These are phyloP conservation scores for Botryosphaeria dothidea DNA, from an alignment of 2,329 filamentous ascomycete species.

Conservation along the genomic window DNA sequence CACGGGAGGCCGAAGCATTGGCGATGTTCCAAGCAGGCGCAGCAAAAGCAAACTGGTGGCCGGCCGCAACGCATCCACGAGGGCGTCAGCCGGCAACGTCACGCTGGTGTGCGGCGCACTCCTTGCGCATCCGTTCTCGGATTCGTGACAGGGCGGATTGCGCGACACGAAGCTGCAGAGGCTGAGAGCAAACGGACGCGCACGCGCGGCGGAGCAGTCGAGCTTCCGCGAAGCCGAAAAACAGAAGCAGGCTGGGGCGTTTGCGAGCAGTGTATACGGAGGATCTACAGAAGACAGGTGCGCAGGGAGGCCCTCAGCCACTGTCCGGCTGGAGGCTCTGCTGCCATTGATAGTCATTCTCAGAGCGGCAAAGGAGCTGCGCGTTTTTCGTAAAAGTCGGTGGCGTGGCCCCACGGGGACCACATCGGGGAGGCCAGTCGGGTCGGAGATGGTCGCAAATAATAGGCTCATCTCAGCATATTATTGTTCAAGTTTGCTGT, in stretches of 20 bases:
- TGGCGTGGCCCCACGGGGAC: conserved; percentile 12
- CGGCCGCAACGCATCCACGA: not conserved
- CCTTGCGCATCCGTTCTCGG: not conserved
- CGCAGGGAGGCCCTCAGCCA: not conserved
- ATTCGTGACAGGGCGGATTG: not conserved
- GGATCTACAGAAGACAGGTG: not conserved
- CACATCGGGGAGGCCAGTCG: not conserved
- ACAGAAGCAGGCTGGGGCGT: too few relatives aligned
- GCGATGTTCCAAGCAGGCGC: not conserved
- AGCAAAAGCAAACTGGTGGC: conserved; percentile 9
- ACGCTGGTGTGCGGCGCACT: not conserved
- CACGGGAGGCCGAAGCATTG: conserved; percentile 12
- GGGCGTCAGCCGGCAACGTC: conserved; percentile 12
- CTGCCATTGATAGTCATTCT: not conserved
- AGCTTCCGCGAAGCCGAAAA: too few relatives aligned
- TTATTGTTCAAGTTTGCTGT: not conserved
- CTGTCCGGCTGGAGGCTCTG: not conserved
- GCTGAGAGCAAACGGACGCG: not conserved
- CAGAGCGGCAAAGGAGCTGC: not conserved
- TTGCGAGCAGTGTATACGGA: too few relatives aligned
- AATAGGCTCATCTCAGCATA: not conserved
- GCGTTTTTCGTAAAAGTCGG: conserved; percentile 3
- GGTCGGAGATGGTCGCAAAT: not conserved
- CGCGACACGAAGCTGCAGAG: not conserved
- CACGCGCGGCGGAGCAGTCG: not conserved